Base-by-base conservation (phyloP, 192 early-diverging fungal species). In the Neocallimastix lanati region DNA sequence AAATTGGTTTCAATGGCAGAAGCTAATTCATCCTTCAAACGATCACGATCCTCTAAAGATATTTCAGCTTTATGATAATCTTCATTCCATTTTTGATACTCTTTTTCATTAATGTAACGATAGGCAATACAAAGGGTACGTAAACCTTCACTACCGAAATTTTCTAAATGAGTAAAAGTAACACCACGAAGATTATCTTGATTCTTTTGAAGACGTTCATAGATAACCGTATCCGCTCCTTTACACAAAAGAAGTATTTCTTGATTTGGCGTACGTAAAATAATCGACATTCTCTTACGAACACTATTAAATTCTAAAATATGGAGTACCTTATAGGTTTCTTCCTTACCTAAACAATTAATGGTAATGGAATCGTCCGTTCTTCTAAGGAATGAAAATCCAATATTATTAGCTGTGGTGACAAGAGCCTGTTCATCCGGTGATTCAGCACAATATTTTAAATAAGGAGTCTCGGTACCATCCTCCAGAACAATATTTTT, bases 271-370 rank as follows among this genome's bases (percentile, higher is more conserved):
- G 89, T 88, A 58, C 91, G 85, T 78, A 97, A 85, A 80, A 99
- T 92, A 16, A 97, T 93, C 30, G 92, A 94, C 97, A 99, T 99
- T 77, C 97, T 87, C 84, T 99, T 99, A 78, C 97, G 91, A n/a
- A 92, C 93, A 28, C 93, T 95, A 85, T 94, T 98, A 82, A 99
- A 99, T 84, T 97, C 93, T 12, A 95, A 87, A 14, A 76, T 58
- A 30, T 80, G 80, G 21, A 80, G 80, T 14, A 80, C 21, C 30
- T 30, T 13, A 16, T 38, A 79, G 6, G 79, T 29, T 28, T 80
- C 80, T 28, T 80, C 80, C 16, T 29, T 28, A 35, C 40, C 40
- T 5, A 28, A 14, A 15, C 28, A 78, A 28, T 67, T 35, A 80
- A 29, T 78, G 1, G 28, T 76, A 14, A 67, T 33, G 12, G 1